Evolutionary conservation across 495 filamentous ascomycete species (phyloP).

Genomic region (Penicillium coprophilum): DNA sequence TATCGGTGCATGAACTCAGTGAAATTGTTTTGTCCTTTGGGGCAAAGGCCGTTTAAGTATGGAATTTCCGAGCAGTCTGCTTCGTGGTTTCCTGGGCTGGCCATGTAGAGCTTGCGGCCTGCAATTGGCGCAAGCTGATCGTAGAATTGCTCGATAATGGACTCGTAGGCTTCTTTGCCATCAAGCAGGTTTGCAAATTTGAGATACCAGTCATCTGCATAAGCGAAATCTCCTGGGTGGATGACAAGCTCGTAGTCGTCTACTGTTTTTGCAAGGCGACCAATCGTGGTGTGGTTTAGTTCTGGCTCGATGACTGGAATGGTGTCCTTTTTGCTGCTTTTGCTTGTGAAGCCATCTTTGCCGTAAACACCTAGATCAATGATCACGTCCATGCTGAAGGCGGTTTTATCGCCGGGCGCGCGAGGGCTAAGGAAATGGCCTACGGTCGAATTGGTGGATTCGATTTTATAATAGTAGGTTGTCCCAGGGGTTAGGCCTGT

Average conservation of each 20-base stretch:
- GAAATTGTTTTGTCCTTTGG: slow-evolving; percentile 59
- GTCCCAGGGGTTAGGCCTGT: slow-evolving; percentile 45
- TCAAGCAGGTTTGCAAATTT: slow-evolving; percentile 38
- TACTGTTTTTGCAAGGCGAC: slow-evolving; percentile 52
- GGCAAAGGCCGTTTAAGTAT: slow-evolving; percentile 46
- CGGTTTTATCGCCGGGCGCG: slow-evolving; percentile 44
- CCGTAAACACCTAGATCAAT: slow-evolving; percentile 60
- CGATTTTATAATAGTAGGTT: slow-evolving; percentile 56
- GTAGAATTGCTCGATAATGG: slow-evolving; percentile 57
- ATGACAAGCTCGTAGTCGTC: slow-evolving; percentile 60
- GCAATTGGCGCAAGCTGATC: slow-evolving; percentile 48
- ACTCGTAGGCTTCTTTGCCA: slow-evolving; percentile 50
- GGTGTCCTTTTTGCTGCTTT: slow-evolving; percentile 50
- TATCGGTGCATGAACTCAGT: slow-evolving; percentile 59
- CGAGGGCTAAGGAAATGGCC: slow-evolving; percentile 58
- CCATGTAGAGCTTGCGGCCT: slow-evolving; percentile 51
- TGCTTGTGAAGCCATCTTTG: slow-evolving; percentile 54
- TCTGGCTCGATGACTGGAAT: slow-evolving; percentile 53
- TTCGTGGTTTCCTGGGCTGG: slow-evolving; percentile 57
- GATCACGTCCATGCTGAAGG: slow-evolving; percentile 49
- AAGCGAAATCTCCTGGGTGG: slow-evolving; percentile 57
- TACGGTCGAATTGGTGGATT: slow-evolving; percentile 54
- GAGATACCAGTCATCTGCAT: slow-evolving; percentile 54
- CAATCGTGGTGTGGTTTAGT: slow-evolving; percentile 63
- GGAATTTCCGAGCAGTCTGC: slow-evolving; percentile 50